phyloP scores from a whole-genome alignment of 352 stramenopile species.

The Phytophthora colocasiae region DNA sequence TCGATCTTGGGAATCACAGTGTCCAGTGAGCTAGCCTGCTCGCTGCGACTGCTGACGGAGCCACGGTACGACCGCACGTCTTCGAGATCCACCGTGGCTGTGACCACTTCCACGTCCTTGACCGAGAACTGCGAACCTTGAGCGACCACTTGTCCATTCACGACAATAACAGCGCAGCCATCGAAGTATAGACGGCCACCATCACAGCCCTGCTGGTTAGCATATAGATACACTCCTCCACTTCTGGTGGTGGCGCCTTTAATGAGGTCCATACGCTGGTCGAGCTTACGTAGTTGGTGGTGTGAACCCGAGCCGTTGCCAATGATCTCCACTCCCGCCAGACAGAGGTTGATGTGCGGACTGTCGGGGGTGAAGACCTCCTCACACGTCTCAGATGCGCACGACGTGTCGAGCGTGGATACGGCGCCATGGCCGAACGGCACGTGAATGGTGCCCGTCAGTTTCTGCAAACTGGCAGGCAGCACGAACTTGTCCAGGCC shows the following conservation, averaged over 20 bases:
- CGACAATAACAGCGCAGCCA: constrained; percentile 97
- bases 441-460: constrained; percentile 79
- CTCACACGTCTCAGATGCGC: constrained; percentile 97
- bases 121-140: constrained; percentile 98
- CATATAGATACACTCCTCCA: constrained; percentile 98
- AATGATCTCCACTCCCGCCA: constrained; percentile 98
- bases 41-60: constrained; percentile 92
- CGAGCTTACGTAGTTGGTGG: constrained; percentile 96
- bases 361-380: constrained; percentile 97
- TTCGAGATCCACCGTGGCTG: constrained; percentile 98
- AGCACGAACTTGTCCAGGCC: constrained; percentile 83
- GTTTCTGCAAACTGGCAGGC: constrained; percentile 81
- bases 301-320: constrained; percentile 98
- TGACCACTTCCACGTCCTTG: constrained; percentile 96
- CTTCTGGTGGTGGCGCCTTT: constrained; percentile 93
- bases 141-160: constrained; percentile 96
- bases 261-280: constrained; percentile 93
- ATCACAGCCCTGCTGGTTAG: constrained; percentile 98
- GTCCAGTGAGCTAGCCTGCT: constrained; percentile 91
- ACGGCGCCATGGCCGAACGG: constrained; percentile 88
- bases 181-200: constrained; percentile 98
- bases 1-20: constrained; percentile 74
- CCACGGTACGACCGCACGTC: constrained; percentile 97
- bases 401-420: constrained; percentile 87
- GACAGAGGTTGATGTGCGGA: constrained; percentile 94